Percentiles rank a stretch among this genome's conserved stretches.
Evolutionary conservation across 1,284 basidiomycete genomes (phyloP).

Genomic region (Marasmius tenuissimus): DNA sequence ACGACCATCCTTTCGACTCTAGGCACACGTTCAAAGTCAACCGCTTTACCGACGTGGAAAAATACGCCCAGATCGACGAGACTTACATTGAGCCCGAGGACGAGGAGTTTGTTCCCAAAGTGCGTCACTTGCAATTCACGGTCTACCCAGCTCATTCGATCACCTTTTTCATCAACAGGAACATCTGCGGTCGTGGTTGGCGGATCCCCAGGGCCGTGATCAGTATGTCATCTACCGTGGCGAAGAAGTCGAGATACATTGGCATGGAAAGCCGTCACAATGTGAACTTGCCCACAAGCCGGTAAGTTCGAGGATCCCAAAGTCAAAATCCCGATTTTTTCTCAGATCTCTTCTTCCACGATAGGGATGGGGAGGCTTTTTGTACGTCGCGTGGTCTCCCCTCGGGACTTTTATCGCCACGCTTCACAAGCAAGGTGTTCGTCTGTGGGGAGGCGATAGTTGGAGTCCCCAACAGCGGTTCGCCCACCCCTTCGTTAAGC

Average conservation of each 20-base stretch:
- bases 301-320: constrained; percentile 41
- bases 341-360: constrained; percentile 9
- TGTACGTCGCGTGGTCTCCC: constrained; percentile 98
- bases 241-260: constrained; percentile 89
- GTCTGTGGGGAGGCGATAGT: constrained; percentile 91
- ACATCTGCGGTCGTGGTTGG: constrained; percentile 94
- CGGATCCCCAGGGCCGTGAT: constrained; percentile 90
- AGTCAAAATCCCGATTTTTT: constrained; percentile 5
- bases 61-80: constrained; percentile 80
- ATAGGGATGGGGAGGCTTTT: constrained; percentile 90
- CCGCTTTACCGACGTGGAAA: constrained; percentile 92
- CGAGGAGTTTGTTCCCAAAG: constrained; percentile 83
- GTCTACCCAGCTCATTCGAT: not conserved
- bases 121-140: constrained; percentile 30
- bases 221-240: constrained; percentile 95
- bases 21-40: constrained; percentile 91
- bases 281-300: constrained; percentile 82
- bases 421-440: constrained; percentile 93
- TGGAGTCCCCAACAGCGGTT: constrained; percentile 89
- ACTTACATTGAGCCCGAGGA: constrained; percentile 79
- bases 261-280: constrained; percentile 91
- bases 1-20: constrained; percentile 89
- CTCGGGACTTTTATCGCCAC: constrained; percentile 93
- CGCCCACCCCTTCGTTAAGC: constrained; percentile 92
- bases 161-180: constrained; percentile 53